Percentiles rank a stretch among this genome's conserved stretches.
phyloP scores from a whole-genome alignment of 2,329 filamentous ascomycete species.

The Chaetomium strumarium region DNA sequence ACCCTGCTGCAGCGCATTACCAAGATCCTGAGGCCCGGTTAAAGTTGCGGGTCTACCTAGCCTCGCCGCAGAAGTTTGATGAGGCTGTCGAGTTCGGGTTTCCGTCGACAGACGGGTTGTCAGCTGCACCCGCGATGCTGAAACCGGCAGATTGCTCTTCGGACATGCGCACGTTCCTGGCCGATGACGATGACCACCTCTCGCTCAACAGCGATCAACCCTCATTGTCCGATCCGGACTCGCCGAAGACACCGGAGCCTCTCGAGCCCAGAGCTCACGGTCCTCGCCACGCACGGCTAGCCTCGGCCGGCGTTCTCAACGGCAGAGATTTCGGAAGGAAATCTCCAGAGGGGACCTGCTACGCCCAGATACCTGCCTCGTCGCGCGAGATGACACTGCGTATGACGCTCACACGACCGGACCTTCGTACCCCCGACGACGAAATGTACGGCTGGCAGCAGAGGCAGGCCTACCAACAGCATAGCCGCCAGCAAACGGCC shows the following conservation, averaged over 20 bases:
- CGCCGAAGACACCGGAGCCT: slow-evolving; percentile 50
- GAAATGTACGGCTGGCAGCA: slow-evolving; percentile 68
- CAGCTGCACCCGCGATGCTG: slow-evolving; percentile 27
- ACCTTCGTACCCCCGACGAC: slow-evolving; percentile 71
- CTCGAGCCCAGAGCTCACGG: slow-evolving; percentile 34
- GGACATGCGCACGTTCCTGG: slow-evolving; percentile 51
- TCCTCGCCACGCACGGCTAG: slow-evolving; percentile 18
- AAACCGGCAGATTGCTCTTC: slow-evolving; percentile 37
- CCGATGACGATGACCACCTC: slow-evolving; percentile 47
- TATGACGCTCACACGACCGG: slow-evolving; percentile 89
- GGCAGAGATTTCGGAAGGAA: slow-evolving; percentile 25
- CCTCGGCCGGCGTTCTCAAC: slow-evolving; percentile 9
- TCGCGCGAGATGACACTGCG: slow-evolving; percentile 90
- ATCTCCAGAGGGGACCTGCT: slow-evolving; percentile 34
- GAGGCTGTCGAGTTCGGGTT: slow-evolving; percentile 94
- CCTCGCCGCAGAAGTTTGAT: slow-evolving; percentile 90
- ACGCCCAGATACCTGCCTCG: slow-evolving; percentile 47
- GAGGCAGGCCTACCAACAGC: slow-evolving; percentile 29
- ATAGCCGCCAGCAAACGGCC: slow-evolving; percentile 21
- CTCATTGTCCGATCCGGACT: slow-evolving; percentile 53
- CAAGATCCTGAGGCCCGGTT: slow-evolving; percentile 82
- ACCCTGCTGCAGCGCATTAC: slow-evolving; percentile 74
- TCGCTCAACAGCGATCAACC: slow-evolving; percentile 51
- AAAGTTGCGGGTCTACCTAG: slow-evolving; percentile 79
- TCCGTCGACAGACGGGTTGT: slow-evolving; percentile 52